phyloP scores from a whole-genome alignment of 805 yeast genomes.

The Wickerhamiella allomyrinae region DNA sequence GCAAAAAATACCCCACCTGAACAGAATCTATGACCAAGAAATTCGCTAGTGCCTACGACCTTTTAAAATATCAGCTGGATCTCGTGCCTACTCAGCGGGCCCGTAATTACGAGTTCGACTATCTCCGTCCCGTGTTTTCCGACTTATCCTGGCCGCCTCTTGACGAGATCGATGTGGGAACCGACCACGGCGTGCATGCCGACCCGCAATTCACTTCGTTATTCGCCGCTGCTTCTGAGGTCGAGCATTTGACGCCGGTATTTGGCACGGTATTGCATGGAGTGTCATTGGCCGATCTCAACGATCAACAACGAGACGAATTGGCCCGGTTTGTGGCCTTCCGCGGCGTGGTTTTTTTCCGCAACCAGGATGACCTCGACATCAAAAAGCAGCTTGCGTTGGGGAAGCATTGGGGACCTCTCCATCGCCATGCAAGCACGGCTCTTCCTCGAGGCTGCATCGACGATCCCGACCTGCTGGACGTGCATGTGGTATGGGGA shows the following conservation, averaged over 20 bases:
- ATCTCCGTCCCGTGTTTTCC: constrained; percentile 23
- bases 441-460: constrained; percentile 34
- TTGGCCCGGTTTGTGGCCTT: constrained; percentile 34
- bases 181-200: constrained; percentile 21
- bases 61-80: not conserved
- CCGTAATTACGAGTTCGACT: constrained; percentile 17
- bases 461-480: constrained; percentile 41
- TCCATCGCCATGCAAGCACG: constrained; percentile 35
- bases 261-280: constrained; percentile 51
- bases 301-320: constrained; percentile 33
- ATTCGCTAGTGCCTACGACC: not conserved
- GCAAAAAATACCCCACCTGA: too few species aligned
- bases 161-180: constrained; percentile 12
- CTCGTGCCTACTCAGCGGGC: not conserved
- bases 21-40: constrained; percentile 1
- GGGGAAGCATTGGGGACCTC: constrained; percentile 55
- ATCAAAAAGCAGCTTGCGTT: constrained; percentile 42
- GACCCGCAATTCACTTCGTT: constrained; percentile 21
- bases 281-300: constrained; percentile 30
- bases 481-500: constrained; percentile 22
- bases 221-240: constrained; percentile 18
- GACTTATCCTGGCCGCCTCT: constrained; percentile 23
- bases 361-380: constrained; percentile 43
- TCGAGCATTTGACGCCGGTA: constrained; percentile 45
- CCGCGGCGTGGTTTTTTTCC: constrained; percentile 37